Percentiles rank a stretch among this genome's conserved stretches.
Evolutionary conservation across 306 rosid species (phyloP).

Genomic region (Sicyos edulis): DNA sequence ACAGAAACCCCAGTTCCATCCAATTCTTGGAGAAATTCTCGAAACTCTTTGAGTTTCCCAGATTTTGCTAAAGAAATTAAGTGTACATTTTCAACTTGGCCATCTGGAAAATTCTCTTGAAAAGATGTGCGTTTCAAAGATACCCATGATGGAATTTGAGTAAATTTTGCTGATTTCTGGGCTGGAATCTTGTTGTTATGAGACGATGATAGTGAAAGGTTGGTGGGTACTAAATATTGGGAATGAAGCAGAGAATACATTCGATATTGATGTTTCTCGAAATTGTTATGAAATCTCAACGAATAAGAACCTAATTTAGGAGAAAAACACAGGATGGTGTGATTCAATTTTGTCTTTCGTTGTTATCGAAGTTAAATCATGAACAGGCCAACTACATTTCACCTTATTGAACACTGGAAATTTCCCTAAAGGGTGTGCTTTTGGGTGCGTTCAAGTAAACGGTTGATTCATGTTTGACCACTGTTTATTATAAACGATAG

Average conservation of each 20-base stretch:
- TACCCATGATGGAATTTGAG: conserved; percentile 47
- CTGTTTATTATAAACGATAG: no score
- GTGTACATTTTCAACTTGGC: conserved; percentile 51
- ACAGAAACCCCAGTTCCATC: conserved; percentile 37
- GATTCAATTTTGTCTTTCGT: no score
- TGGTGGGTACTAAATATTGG: conserved; percentile 21
- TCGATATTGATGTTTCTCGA: conserved; percentile 2
- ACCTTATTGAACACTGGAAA: no score
- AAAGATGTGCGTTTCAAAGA: conserved; percentile 32
- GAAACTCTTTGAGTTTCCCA: conserved; percentile 41
- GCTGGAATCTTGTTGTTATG: conserved; percentile 17
- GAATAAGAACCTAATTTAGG: not conserved
- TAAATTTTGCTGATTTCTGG: conserved; percentile 33
- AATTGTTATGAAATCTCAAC: not conserved
- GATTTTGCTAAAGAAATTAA: conserved; percentile 45
- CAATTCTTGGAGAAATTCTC: conserved; percentile 43
- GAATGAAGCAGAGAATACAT: conserved; percentile 34
- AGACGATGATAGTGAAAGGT: conserved; percentile 17
- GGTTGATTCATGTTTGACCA: no score
- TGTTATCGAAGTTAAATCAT: no score
- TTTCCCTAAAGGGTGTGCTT: no score
- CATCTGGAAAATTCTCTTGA: conserved; percentile 20
- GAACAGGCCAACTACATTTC: no score
- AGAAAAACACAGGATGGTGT: no score
- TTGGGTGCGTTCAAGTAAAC: no score